Base-by-base conservation (phyloP, 202 grass and related monocot species). In the Cymbopogon flexuosus region DNA sequence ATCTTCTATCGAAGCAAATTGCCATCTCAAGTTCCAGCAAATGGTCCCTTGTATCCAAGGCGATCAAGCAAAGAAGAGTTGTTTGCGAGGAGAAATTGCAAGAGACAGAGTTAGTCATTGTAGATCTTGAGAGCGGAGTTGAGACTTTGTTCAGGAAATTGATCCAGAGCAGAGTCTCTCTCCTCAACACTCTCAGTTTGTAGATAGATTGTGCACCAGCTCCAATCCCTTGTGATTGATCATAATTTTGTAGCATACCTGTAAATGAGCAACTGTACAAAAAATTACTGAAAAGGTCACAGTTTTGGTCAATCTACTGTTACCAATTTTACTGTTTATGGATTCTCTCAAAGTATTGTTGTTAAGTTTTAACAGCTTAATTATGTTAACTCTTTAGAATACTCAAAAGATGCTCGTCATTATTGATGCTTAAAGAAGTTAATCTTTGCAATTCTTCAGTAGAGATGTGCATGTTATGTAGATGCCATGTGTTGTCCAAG, bases 141-240 rank as follows among this genome's bases (percentile, higher is more conserved):
- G 78, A 84, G 37, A 42, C 11, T 72, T 42, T 93, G 47, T 91
- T 90, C 81, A 76, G 80, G 59, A 82, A 73, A 79, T 52, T 88
- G 45, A 88, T 93, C 64, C 90, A 82, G 65, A 88, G 85, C 72
- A 88, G 90, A 78, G 85, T 83, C 2, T 90, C 89, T 67, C 79
- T 96, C 60, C 85, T 92, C 36, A 96, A 96, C 46, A 37, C 68
- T 39, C 84, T 89, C 39, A 92, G 36, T 51, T 85, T 58, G 52
- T 87, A 87, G 75, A 87, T 60, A 71, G 63, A 77, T 46, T 5
- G 0, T 58, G 56, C 37, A 63, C 41, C 45, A 76, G 36, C 21
- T 33, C 13, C 39, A 10, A 72, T 39, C 35, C 39, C 33, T 70
- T 45, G 59, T 57, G 65, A 87, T 58, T 77, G 45, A 66, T 30